These are phyloP conservation scores for Quercus aquifolioides DNA, from an alignment of 306 rosid species.

Conservation along the genomic window DNA sequence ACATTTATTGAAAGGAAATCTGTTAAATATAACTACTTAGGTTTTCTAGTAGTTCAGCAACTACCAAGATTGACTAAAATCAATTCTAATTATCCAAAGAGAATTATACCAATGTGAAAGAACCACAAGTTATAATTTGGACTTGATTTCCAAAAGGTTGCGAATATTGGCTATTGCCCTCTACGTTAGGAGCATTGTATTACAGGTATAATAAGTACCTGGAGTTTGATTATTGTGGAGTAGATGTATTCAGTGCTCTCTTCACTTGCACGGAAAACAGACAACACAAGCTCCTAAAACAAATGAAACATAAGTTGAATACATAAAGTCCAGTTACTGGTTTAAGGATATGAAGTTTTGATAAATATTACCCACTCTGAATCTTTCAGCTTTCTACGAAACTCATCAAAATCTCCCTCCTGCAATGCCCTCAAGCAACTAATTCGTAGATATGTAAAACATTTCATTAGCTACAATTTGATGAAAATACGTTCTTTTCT, in stretches of 20 bases:
- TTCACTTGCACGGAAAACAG: slow-evolving; percentile 86
- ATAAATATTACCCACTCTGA: slow-evolving; percentile 69
- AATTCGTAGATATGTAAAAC: neutral
- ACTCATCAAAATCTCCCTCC: slow-evolving; percentile 68
- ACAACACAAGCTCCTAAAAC: slow-evolving; percentile 74
- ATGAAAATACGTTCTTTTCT: neutral
- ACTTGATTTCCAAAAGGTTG: neutral
- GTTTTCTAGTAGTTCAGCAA: neutral
- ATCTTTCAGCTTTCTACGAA: slow-evolving; percentile 54
- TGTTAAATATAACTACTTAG: neutral
- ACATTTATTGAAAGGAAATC: neutral
- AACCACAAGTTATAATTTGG: neutral
- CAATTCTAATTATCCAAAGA: neutral
- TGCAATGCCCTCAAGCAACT: slow-evolving; percentile 90
- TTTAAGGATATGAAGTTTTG: slow-evolving; percentile 9
- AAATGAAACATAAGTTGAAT: slow-evolving; percentile 20
- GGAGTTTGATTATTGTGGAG: slow-evolving; percentile 66
- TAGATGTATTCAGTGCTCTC: slow-evolving; percentile 83
- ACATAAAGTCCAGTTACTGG: slow-evolving; percentile 9
- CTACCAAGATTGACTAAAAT: neutral
- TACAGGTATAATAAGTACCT: slow-evolving; percentile 41
- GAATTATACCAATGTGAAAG: neutral
- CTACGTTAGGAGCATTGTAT: slow-evolving; percentile 12
- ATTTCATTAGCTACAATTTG: neutral
- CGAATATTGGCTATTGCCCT: neutral